Evolutionary conservation across 1,139 yeast genomes (phyloP).

Genomic region (Lodderomyces pseudojiufengensis): DNA sequence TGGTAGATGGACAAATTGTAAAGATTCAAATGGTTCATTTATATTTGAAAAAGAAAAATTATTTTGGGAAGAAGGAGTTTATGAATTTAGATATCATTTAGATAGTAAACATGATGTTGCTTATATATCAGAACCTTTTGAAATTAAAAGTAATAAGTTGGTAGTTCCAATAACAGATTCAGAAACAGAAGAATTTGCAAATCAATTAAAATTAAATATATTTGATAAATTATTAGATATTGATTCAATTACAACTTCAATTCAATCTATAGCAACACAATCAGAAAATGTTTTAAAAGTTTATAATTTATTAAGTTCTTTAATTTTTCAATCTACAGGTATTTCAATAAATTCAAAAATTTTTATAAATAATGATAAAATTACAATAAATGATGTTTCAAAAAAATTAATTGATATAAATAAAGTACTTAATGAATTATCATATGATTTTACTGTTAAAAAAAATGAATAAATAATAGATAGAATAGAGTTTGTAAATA

Average conservation of each 20-base stretch:
- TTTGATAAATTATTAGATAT: conserved; percentile 31
- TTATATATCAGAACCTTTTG: conserved; percentile 68
- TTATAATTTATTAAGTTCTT: conserved; percentile 30
- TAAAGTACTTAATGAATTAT: conserved; percentile 42
- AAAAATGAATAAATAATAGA: conserved; percentile 18
- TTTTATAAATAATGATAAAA: conserved; percentile 33
- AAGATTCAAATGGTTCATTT: conserved; percentile 45
- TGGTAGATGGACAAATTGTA: conserved; percentile 67
- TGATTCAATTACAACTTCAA: conserved; percentile 25
- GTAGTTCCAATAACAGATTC: conserved; percentile 29
- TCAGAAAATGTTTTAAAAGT: conserved; percentile 29
- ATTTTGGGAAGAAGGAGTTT: conserved; percentile 69
- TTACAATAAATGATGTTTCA: conserved; percentile 34
- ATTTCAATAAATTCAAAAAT: conserved; percentile 38
- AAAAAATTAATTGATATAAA: conserved; percentile 41
- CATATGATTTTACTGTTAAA: conserved; percentile 20
- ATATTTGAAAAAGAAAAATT: conserved; percentile 49
- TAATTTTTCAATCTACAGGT: conserved; percentile 37
- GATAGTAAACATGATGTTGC: conserved; percentile 70
- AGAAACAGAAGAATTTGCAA: conserved; percentile 25
- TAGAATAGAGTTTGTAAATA: neutral
- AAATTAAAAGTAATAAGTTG: conserved; percentile 46
- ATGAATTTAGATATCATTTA: conserved; percentile 73
- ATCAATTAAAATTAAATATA: conserved; percentile 25
- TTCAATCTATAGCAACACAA: conserved; percentile 22